Percentiles rank a stretch among this genome's conserved stretches.
These are phyloP conservation scores for Blastomyces gilchristii DNA, from an alignment of 2,329 filamentous ascomycete species.

Conservation along the genomic window DNA sequence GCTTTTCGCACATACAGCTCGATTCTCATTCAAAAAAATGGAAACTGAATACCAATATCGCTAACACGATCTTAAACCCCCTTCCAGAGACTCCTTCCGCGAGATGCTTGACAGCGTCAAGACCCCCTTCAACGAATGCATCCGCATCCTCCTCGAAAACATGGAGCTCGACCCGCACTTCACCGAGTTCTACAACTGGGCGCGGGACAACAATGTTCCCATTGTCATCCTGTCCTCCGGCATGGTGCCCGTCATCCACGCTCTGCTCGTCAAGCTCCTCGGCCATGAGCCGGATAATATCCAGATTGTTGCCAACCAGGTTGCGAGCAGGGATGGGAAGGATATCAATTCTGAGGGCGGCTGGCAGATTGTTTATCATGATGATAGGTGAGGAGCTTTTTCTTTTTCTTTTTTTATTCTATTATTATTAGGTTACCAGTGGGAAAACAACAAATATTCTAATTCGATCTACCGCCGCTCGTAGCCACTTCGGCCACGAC, in stretches of 20 bases:
- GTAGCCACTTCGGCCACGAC: conserved; percentile 82
- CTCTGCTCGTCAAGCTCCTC: conserved; percentile 67
- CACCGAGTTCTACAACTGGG: conserved; percentile 77
- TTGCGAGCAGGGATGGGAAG: conserved; percentile 56
- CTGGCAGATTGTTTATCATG: conserved; percentile 82
- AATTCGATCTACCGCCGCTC: neutral
- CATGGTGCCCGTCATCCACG: conserved; percentile 85
- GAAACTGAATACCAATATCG: neutral
- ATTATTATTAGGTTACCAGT: too few species aligned
- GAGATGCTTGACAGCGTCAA: conserved; percentile 86
- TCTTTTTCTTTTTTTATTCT: neutral
- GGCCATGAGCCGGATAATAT: conserved; percentile 70
- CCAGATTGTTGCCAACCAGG: conserved; percentile 84
- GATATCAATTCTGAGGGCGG: conserved; percentile 67
- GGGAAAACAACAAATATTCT: too few species aligned
- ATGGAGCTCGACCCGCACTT: conserved; percentile 86
- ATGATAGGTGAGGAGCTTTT: conserved; percentile 56
- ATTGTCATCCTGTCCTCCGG: conserved; percentile 86
- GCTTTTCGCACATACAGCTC: neutral
- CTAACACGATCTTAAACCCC: neutral
- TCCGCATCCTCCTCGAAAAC: conserved; percentile 65
- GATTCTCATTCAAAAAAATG: neutral
- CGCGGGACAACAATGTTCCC: conserved; percentile 69
- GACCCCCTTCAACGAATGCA: conserved; percentile 70
- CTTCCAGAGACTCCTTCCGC: conserved; percentile 62